Evolutionary conservation across 495 filamentous ascomycete genomes (phyloP).

Genomic region (Recurvomyces mirabilis): DNA sequence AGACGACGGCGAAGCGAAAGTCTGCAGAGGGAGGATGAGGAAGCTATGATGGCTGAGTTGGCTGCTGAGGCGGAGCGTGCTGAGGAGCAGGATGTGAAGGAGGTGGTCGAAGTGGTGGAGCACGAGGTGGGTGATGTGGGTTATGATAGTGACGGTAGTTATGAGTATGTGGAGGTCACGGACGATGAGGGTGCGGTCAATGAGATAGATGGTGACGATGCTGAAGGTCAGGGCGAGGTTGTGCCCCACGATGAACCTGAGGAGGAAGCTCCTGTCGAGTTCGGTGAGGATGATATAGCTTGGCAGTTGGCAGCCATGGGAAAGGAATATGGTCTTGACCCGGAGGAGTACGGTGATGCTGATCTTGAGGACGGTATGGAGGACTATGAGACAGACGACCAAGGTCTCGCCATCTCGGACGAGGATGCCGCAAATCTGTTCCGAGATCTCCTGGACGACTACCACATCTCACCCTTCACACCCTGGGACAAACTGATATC

Average conservation of each 20-base stretch:
- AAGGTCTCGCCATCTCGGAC: slow-evolving; percentile 33
- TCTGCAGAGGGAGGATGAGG: slow-evolving; percentile 35
- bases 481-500: slow-evolving; percentile 82
- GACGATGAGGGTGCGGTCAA: slow-evolving; percentile 34
- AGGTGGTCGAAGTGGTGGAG: slow-evolving; percentile 16
- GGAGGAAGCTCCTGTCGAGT: slow-evolving; percentile 59
- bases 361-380: slow-evolving; percentile 59
- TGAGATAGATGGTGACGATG: neutral
- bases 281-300: slow-evolving; percentile 90
- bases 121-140: slow-evolving; percentile 25
- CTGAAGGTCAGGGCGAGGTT: slow-evolving; percentile 31
- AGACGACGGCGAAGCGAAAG: slow-evolving; percentile 20
- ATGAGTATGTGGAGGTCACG: slow-evolving; percentile 83
- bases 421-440: slow-evolving; percentile 50
- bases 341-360: slow-evolving; percentile 59
- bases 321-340: slow-evolving; percentile 59
- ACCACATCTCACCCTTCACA: slow-evolving; percentile 72
- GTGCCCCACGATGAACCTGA: slow-evolving; percentile 35
- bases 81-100: slow-evolving; percentile 10
- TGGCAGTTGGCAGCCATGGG: slow-evolving; percentile 84
- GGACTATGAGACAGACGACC: slow-evolving; percentile 58
- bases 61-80: slow-evolving; percentile 10
- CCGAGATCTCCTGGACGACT: slow-evolving; percentile 75
- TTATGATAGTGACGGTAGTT: slow-evolving; percentile 51
- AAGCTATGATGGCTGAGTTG: slow-evolving; percentile 31